These are phyloP conservation scores for Phytopythium sindhum DNA, from an alignment of 352 stramenopile species.

Conservation along the genomic window DNA sequence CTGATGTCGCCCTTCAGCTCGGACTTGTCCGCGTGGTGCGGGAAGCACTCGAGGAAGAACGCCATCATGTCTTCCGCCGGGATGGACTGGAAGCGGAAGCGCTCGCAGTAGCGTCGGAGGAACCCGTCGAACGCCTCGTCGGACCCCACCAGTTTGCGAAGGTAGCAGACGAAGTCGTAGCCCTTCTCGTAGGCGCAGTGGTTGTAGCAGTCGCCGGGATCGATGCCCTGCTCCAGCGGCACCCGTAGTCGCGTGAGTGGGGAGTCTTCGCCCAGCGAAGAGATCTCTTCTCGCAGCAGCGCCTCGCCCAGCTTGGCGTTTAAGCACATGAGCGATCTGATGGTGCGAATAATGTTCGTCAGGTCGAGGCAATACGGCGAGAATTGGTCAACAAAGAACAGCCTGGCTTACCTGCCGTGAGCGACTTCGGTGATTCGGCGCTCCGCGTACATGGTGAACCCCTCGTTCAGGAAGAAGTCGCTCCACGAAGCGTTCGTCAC, in stretches of 20 bases:
- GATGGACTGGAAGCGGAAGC: conserved; percentile 78
- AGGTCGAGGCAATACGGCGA: background rate
- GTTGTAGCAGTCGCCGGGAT: conserved; percentile 80
- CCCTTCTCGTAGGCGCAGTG: conserved; percentile 82
- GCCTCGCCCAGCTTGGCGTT: conserved; percentile 71
- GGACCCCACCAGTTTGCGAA: conserved; percentile 60
- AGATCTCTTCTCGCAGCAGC: conserved; percentile 65
- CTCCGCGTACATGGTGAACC: conserved; percentile 87
- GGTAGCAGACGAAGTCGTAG: conserved; percentile 75
- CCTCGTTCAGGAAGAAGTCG: conserved; percentile 88
- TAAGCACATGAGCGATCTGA: conserved; percentile 59
- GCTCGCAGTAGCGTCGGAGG: conserved; percentile 55
- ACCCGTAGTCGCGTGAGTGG: conserved; percentile 67
- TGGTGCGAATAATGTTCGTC: background rate
- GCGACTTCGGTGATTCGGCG: conserved; percentile 60
- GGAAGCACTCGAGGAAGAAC: conserved; percentile 71
- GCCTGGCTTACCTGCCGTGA: conserved; percentile 47
- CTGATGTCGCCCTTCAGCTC: conserved; percentile 61
- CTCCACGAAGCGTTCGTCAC: conserved; percentile 85
- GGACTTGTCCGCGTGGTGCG: conserved; percentile 39
- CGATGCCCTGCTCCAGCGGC: conserved; percentile 68
- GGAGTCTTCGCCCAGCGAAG: conserved; percentile 60
- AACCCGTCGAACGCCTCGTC: conserved; percentile 73
- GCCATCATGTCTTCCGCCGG: conserved; percentile 62
- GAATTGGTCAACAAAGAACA: background rate